phyloP scores from a whole-genome alignment of 768 basidiomycete genomes.

The Boletellus ananas region DNA sequence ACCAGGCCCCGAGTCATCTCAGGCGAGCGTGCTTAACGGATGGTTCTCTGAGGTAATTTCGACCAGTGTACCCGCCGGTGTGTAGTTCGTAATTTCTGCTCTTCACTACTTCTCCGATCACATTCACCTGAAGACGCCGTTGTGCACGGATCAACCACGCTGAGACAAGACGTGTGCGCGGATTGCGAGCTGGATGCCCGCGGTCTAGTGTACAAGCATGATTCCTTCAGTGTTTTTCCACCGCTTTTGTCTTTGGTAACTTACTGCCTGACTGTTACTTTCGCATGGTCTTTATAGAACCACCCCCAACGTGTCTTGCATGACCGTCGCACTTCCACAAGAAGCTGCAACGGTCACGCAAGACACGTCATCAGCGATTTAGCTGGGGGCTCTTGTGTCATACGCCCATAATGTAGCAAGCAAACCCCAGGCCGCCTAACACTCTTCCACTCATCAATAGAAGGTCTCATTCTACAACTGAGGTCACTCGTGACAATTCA shows the following conservation, averaged over 20 bases:
- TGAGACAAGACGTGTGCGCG: neutral
- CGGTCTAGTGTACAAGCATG: neutral
- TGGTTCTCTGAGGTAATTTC: constrained; percentile 10
- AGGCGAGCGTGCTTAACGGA: neutral
- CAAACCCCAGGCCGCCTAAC: no score
- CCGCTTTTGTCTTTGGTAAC: neutral
- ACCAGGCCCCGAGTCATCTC: neutral
- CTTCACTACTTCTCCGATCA: constrained; percentile 12
- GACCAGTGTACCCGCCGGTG: neutral
- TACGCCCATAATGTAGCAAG: no score
- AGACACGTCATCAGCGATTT: no score
- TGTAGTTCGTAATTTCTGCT: constrained; percentile 3
- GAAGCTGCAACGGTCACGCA: no score
- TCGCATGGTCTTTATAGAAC: neutral
- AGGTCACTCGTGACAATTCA: no score
- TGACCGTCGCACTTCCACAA: neutral
- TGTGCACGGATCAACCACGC: neutral
- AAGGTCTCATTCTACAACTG: no score
- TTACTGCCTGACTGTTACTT: neutral
- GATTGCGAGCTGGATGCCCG: neutral
- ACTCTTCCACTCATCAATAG: no score
- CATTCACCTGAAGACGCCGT: constrained; percentile 7
- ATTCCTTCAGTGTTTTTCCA: no score
- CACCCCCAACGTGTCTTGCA: neutral
- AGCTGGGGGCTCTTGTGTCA: no score